Conservation (phyloP, 2,329 filamentous ascomycete species). For the Arthrinium puccinioides region DNA sequence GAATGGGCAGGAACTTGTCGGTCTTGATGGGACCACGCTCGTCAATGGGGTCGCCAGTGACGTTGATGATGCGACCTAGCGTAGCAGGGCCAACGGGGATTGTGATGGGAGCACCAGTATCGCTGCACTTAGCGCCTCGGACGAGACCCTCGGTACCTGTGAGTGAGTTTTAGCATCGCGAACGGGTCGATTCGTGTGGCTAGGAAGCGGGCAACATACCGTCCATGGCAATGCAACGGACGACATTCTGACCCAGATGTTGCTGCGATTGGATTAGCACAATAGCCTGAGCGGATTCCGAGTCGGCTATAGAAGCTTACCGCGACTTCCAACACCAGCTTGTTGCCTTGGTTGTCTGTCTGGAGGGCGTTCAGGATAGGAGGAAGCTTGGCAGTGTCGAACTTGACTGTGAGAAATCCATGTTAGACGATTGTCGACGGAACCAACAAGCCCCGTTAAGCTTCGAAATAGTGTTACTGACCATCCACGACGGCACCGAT, state of each 20-base stretch:
- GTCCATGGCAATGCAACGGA: slow-evolving; percentile 99
- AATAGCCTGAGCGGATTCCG: slow-evolving; percentile 2
- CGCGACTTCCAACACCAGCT: slow-evolving; percentile 92
- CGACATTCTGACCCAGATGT: slow-evolving; percentile 99
- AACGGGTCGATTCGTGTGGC: slow-evolving; percentile 12
- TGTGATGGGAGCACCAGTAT: slow-evolving; percentile 92
- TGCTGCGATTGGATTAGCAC: slow-evolving; percentile 56
- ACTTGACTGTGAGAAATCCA: slow-evolving; percentile 76
- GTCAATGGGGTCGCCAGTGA: slow-evolving; percentile 99
- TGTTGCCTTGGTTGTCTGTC: slow-evolving; percentile 85
- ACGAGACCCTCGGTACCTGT: slow-evolving; percentile 98
- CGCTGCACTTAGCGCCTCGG: slow-evolving; percentile 75
- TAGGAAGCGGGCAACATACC: slow-evolving; percentile 53
- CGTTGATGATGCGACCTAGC: slow-evolving; percentile 99
- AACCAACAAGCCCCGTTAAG: slow-evolving; percentile 2
- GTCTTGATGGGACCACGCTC: slow-evolving; percentile 98
- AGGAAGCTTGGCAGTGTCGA: slow-evolving; percentile 87
- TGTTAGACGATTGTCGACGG: slow-evolving; percentile 16
- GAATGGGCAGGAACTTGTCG: slow-evolving; percentile 80
- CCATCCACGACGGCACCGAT: slow-evolving; percentile 99
- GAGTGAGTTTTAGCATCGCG: slow-evolving; percentile 12
- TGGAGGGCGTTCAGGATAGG: slow-evolving; percentile 95
- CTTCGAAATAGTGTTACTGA: slow-evolving; percentile 42
- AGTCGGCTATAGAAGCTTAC: slow-evolving; percentile 49
- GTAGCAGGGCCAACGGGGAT: slow-evolving; percentile 91